Base-by-base conservation (phyloP, 2,329 filamentous ascomycete genomes). In the Fusarium sp. region DNA sequence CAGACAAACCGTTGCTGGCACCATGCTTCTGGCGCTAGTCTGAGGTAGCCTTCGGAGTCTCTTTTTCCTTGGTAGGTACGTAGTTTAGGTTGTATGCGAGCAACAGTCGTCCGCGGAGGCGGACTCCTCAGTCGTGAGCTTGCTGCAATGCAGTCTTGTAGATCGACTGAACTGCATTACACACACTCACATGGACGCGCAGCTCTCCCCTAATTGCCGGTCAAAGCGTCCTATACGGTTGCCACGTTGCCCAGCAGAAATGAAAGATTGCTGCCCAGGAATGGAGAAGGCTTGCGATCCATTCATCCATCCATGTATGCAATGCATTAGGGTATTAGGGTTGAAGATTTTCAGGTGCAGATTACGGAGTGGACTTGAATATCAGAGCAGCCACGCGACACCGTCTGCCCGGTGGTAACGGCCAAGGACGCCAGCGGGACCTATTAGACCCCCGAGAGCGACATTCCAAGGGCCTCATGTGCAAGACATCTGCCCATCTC, bases 341-440 rank as follows among this genome's bases (percentile, higher is more conserved):
- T 64, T 60, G 69, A 70, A 54, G 22, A 62, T 73, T 70, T 58
- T 71, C 41, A 57, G 33, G 60, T 39, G 27, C 41, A 61, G 35
- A 37, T 45, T 54, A 58, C 43, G 33, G 54, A 62, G 33, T 6
- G 39, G 58, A 63, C 61, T 64, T 56, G 35, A 8, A 62, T 61
- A 39, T 57, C 18, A 39, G 37, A 65, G 48, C 48, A 65, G 67
- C 67, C 71, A 71, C 71, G 45, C n/a, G 50, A 41, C 29, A 39
- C 37, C 18, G 37, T 50, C 27, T 71, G 52, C 48, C 27, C 31
- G 33, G 48, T 57, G 41, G 33, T 41, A 24, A 45, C 22, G 24
- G 35, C 41, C 27, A 45, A 58, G 62, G 48, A 24, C 39, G 57
- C 16, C 10, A 48, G 20, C 20, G 54, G 54, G 27, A 20, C 70